Conservation (phyloP, 257 asterid genomes). For the Nicotiana otophora region DNA sequence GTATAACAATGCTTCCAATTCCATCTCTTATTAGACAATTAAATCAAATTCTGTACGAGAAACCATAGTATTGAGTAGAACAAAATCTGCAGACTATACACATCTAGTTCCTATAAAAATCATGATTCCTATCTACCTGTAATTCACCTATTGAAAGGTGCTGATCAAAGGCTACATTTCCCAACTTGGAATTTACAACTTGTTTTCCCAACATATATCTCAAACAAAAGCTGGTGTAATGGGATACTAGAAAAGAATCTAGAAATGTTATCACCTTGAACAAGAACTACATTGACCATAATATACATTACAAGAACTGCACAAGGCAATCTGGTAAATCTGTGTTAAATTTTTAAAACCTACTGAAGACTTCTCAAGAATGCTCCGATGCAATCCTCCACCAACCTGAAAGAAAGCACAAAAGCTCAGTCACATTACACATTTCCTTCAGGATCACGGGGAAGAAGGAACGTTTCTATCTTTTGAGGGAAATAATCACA, state of each 20-base stretch:
- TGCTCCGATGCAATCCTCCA: background rate
- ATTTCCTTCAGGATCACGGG: background rate
- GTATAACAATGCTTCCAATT: background rate
- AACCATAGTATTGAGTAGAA: background rate
- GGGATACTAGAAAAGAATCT: background rate
- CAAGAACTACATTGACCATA: background rate
- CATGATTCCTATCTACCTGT: background rate
- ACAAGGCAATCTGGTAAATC: background rate
- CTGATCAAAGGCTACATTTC: background rate
- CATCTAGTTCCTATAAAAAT: background rate
- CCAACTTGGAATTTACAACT: constrained; percentile 6
- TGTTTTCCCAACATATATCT: background rate
- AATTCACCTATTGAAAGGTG: constrained; percentile 1
- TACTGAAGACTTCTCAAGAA: background rate
- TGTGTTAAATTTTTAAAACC: background rate
- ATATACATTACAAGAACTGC: constrained; percentile 6
- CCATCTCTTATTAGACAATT: background rate
- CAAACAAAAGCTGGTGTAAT: background rate
- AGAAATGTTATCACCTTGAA: background rate
- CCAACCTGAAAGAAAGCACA: background rate
- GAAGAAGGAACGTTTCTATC: background rate
- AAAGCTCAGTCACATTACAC: background rate
- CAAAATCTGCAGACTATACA: background rate
- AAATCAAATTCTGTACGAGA: background rate
- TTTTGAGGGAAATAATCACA: background rate